phyloP scores from a whole-genome alignment of 1,284 basidiomycete genomes.

The Xerocomus cyaneibrunnescens region DNA sequence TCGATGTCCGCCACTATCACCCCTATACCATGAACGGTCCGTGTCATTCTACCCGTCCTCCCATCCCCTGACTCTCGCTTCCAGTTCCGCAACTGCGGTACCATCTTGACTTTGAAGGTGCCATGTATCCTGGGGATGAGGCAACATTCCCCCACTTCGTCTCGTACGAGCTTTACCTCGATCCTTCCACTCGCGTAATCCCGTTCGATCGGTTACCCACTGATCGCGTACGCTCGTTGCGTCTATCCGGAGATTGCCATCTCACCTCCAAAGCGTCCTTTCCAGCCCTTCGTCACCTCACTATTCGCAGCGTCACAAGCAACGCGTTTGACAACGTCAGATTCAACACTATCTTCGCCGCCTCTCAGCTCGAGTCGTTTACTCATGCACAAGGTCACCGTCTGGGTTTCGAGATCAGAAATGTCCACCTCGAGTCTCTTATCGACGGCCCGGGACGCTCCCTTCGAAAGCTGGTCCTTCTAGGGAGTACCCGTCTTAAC shows the following conservation, averaged over 20 bases:
- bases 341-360: conserved; percentile 30
- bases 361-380: conserved; percentile 37
- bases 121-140: conserved; percentile 37
- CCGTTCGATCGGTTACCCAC: conserved; percentile 36
- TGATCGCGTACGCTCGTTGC: conserved; percentile 29
- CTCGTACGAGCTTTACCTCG: conserved; percentile 39
- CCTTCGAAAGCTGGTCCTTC: conserved; percentile 40
- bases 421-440: conserved; percentile 38
- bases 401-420: conserved; percentile 41
- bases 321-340: conserved; percentile 39
- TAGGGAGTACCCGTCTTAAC: conserved; percentile 38
- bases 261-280: conserved; percentile 18
- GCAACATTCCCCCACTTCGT: conserved; percentile 21
- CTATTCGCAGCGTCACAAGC: conserved; percentile 37
- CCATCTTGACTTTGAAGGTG: conserved; percentile 39
- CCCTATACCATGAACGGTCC: conserved; percentile 20
- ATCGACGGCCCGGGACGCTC: conserved; percentile 22
- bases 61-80: conserved; percentile 3
- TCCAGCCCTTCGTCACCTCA: conserved; percentile 35
- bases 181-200: conserved; percentile 30
- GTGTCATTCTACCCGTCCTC: background rate
- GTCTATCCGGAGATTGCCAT: conserved; percentile 39
- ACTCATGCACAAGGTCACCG: conserved; percentile 36
- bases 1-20: conserved; percentile 32
- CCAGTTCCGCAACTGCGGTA: conserved; percentile 23